Evolutionary conservation across 768 basidiomycete species (phyloP).

Genomic region (Termitomyces sp.): DNA sequence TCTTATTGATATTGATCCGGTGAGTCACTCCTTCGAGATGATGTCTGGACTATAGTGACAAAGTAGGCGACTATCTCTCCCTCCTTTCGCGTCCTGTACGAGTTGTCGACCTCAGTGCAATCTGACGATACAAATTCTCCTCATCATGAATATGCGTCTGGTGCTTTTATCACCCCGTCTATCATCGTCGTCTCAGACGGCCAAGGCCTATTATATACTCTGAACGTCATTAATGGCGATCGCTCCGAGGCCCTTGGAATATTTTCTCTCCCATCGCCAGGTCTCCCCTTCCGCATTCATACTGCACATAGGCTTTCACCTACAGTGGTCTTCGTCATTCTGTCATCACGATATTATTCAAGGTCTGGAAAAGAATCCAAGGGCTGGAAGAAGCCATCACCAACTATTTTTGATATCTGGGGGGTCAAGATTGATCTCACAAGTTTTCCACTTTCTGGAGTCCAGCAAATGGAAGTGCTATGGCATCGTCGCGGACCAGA

Average conservation of each 20-base stretch:
- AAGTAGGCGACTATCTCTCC: constrained; percentile 53
- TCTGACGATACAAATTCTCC: constrained; percentile 33
- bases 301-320: constrained; percentile 7
- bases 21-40: constrained; percentile 32
- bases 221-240: constrained; percentile 40
- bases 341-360: constrained; percentile 6
- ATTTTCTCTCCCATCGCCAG: constrained; percentile 45
- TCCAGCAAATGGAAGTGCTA: constrained; percentile 45
- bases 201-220: constrained; percentile 59
- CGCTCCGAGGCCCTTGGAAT: constrained; percentile 46
- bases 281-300: constrained; percentile 35
- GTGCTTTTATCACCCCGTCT: constrained; percentile 48
- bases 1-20: constrained; percentile 52
- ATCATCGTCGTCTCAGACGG: constrained; percentile 67
- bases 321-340: constrained; percentile 1
- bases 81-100: constrained; percentile 52
- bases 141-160: constrained; percentile 76
- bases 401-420: constrained; percentile 62
- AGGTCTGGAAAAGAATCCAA: neutral
- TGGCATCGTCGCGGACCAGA: constrained; percentile 72
- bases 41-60: constrained; percentile 15
- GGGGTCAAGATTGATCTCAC: constrained; percentile 49
- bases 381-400: constrained; percentile 24
- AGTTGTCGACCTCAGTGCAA: constrained; percentile 55
- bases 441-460: constrained; percentile 30